Conservation (phyloP, 2,329 filamentous ascomycete genomes). For the Macrophomina tecta region DNA sequence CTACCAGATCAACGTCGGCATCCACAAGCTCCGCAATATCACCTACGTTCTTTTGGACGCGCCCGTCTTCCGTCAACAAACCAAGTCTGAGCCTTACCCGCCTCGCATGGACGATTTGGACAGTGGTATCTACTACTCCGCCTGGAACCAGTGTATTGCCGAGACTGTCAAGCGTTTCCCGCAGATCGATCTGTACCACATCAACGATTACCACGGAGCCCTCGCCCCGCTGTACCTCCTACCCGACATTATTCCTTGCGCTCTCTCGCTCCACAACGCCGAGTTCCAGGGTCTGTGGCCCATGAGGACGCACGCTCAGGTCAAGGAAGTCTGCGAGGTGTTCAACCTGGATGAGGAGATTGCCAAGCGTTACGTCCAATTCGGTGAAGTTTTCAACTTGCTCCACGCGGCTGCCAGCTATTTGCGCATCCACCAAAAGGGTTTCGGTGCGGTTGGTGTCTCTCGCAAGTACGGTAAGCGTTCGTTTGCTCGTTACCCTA, state of each 20-base stretch:
- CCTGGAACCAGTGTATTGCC: conserved; percentile 74
- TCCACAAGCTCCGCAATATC: conserved; percentile 68
- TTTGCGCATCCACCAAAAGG: conserved; percentile 69
- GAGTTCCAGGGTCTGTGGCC: conserved; percentile 74
- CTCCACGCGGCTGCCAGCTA: conserved; percentile 71
- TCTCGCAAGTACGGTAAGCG: conserved; percentile 72
- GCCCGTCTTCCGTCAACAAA: conserved; percentile 69
- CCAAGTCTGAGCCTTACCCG: conserved; percentile 68
- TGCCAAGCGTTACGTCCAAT: conserved; percentile 68
- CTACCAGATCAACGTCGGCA: conserved; percentile 69
- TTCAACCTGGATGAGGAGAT: conserved; percentile 66
- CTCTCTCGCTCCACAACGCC: conserved; percentile 70
- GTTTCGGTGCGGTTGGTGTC: conserved; percentile 71
- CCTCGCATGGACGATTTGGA: conserved; percentile 73
- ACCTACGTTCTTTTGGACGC: conserved; percentile 72
- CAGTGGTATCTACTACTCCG: conserved; percentile 67
- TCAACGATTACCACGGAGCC: conserved; percentile 69
- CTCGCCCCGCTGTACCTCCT: conserved; percentile 69
- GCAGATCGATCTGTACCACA: conserved; percentile 66
- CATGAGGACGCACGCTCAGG: conserved; percentile 57
- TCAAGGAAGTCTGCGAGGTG: conserved; percentile 62
- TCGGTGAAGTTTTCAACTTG: conserved; percentile 72
- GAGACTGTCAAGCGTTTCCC: conserved; percentile 65
- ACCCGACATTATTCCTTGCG: conserved; percentile 66
- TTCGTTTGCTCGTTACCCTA: conserved; percentile 69